Evolutionary conservation across 176 grass and related monocot species (phyloP).

Genomic region (Otatea glauca): DNA sequence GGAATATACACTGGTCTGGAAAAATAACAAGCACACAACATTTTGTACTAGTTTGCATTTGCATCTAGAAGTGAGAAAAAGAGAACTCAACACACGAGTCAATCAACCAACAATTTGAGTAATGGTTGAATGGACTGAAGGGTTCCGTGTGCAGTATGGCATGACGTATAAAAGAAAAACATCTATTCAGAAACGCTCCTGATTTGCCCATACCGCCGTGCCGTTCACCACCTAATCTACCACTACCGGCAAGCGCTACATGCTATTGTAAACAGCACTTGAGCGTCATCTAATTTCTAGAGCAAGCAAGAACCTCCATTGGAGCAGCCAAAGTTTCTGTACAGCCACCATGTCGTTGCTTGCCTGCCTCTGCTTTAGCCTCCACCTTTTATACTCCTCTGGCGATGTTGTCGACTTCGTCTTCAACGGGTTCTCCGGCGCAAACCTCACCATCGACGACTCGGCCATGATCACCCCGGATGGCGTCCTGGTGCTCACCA

Average conservation of each 20-base stretch:
- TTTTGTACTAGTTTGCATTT: background rate
- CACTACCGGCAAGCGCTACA: background rate
- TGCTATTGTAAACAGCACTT: background rate
- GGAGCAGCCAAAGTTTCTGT: background rate
- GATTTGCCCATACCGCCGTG: background rate
- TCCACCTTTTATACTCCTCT: background rate
- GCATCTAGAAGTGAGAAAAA: background rate
- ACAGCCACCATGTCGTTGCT: background rate
- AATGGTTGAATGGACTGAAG: background rate
- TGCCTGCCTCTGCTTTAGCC: constrained; percentile 4
- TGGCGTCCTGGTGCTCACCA: constrained; percentile 40
- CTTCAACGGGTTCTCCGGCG: constrained; percentile 44
- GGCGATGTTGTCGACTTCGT: background rate
- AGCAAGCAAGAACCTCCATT: background rate
- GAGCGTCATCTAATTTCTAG: too few species aligned
- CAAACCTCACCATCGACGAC: constrained; percentile 44
- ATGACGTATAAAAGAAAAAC: background rate
- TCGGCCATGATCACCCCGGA: constrained; percentile 8
- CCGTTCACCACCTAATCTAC: background rate
- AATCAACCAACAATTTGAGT: background rate
- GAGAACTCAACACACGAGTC: background rate
- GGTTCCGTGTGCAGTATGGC: background rate
- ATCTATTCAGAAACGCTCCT: background rate
- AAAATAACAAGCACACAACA: background rate
- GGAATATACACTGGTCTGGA: too few species aligned